Percentiles rank a stretch among this genome's conserved stretches.
Conservation (phyloP, 441 rosid genomes). For the Erodium moschatum region DNA sequence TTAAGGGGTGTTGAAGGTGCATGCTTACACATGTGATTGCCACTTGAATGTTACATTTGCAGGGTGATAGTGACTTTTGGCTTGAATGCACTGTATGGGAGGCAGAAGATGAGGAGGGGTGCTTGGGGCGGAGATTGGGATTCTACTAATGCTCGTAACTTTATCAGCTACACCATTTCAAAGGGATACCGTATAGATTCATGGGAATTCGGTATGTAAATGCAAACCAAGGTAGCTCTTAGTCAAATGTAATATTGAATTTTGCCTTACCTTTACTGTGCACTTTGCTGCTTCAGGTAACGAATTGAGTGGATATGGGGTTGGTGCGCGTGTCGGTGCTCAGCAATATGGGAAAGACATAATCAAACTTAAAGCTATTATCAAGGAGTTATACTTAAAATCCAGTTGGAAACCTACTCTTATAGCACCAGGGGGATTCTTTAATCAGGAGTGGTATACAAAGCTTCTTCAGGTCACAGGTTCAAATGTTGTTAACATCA, state of each 20-base stretch:
- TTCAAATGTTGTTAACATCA: conserved; percentile 37
- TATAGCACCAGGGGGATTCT: conserved; percentile 92
- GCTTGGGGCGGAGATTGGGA: conserved; percentile 87
- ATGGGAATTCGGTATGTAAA: conserved; percentile 80
- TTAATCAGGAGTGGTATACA: conserved; percentile 55
- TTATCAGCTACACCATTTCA: conserved; percentile 68
- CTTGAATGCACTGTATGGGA: conserved; percentile 80
- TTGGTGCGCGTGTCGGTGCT: conserved; percentile 67
- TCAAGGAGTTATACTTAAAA: conserved; percentile 46
- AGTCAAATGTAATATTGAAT: conserved; percentile 11
- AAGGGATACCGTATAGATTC: conserved; percentile 75
- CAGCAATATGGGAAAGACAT: conserved; percentile 73
- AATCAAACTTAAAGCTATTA: conserved; percentile 45
- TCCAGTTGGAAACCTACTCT: conserved; percentile 46
- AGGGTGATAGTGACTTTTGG: conserved; percentile 83
- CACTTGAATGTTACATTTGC: conserved; percentile 23
- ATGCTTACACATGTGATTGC: conserved; percentile 6
- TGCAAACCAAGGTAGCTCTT: neutral
- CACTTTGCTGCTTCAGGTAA: conserved; percentile 44
- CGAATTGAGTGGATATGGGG: conserved; percentile 70
- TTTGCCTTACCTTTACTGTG: conserved; percentile 12
- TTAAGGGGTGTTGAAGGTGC: too few species aligned
- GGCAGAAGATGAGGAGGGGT: conserved; percentile 42
- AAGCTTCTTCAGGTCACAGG: conserved; percentile 79
- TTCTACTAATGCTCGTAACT: conserved; percentile 57